Base-by-base conservation (phyloP, 2,329 filamentous ascomycete genomes). In the Aureobasidium vineae region DNA sequence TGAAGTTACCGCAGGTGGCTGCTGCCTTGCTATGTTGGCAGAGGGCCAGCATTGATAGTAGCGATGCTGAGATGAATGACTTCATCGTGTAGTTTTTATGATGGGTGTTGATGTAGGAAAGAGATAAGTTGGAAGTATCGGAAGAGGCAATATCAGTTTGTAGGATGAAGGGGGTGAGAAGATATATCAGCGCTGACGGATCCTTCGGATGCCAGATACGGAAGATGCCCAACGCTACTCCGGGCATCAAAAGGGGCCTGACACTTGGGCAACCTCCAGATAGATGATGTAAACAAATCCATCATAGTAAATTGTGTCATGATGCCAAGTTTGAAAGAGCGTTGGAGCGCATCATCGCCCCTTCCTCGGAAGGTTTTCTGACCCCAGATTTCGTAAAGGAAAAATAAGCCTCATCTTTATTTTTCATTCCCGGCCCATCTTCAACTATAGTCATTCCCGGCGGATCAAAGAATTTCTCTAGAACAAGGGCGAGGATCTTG, bases 251-350 rank as follows among this genome's bases (percentile, higher is more conserved):
- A 43, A 59, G 54, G 38, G 38, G 54, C 38, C 23, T 59, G 26
- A 15, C 38, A 21, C 4, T 45, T 31, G 23, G 21, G 26, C 13
- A 23, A 21, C 21, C n/a, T 28, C 21, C 36, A 59, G 38, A 31
- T 59, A 59, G 54, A 59, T 59, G 54, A 59, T 59, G 54, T 45
- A 59, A 59, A 40, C 38, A 21, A 28, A 28, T 43, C 38, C 53
- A 41, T 43, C 53, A 57, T 43, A 23, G 53, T 57, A 16, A 6
- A 43, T 59, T 16, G 26, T 41, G 50, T 31, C 54, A 43, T 56
- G 36, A 47, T 13, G 5, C 54, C 6, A 45, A 19, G n/a, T 10
- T 5, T 19, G 16, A 11, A 15, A 21, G 15, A 31, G 1, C 38
- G 54, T 28, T 56, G 19, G 6, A 26, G 10, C 50, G 33, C 52